These are phyloP conservation scores for Tylopilus plumbeoviolaceoides DNA, from an alignment of 768 basidiomycete genomes.

Conservation along the genomic window DNA sequence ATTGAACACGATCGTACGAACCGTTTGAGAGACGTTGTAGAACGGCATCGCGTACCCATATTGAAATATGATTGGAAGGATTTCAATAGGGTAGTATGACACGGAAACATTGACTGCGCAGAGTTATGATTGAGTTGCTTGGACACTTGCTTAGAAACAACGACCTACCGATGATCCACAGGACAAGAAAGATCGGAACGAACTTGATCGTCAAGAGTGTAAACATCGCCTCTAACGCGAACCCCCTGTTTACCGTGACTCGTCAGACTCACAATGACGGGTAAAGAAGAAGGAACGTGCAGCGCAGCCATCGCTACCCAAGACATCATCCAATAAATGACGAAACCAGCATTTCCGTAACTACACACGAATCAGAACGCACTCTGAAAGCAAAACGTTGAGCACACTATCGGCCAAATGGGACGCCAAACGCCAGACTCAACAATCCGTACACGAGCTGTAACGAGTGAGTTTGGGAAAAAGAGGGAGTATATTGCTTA, in stretches of 20 bases:
- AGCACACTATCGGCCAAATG: conserved; percentile 46
- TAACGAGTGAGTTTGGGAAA: not conserved
- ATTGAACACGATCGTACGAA: conserved; percentile 60
- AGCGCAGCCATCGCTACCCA: conserved; percentile 54
- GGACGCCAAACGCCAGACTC: conserved; percentile 56
- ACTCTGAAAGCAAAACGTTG: not conserved
- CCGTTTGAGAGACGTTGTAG: conserved; percentile 61
- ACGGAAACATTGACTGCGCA: conserved; percentile 55
- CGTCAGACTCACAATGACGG: not conserved
- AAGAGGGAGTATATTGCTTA: conserved; percentile 15
- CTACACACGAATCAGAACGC: conserved; percentile 18
- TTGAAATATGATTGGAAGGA: conserved; percentile 53
- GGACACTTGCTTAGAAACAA: not conserved
- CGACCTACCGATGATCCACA: conserved; percentile 57
- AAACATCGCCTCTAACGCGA: conserved; percentile 57
- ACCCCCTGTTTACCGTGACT: conserved; percentile 38
- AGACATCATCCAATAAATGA: conserved; percentile 67
- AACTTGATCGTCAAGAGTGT: conserved; percentile 50
- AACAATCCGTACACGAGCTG: conserved; percentile 58
- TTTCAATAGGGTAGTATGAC: conserved; percentile 51
- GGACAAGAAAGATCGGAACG: conserved; percentile 57
- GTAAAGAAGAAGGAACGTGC: conserved; percentile 30
- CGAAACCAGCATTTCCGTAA: conserved; percentile 52
- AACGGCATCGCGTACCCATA: conserved; percentile 73
- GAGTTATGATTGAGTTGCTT: not conserved